phyloP scores from a whole-genome alignment of 805 yeast species.

The Kuraishia piskuri region DNA sequence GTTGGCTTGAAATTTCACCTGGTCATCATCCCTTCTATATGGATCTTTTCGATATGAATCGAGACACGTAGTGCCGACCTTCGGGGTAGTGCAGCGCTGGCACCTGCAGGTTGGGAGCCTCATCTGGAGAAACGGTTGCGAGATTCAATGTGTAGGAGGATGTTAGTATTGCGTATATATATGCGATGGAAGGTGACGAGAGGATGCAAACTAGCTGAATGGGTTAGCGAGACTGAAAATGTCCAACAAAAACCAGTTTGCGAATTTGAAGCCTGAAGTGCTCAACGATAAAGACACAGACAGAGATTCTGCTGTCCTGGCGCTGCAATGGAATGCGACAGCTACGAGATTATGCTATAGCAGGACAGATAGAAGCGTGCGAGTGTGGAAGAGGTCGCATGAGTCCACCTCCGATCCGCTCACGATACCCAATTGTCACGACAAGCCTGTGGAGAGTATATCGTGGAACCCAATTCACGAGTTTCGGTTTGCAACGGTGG shows the following conservation, averaged over 20 bases:
- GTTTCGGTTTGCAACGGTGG: conserved; percentile 34
- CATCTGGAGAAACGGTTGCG: background rate
- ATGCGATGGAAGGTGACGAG: too few relatives aligned
- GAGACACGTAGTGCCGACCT: background rate
- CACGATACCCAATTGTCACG: conserved; percentile 30
- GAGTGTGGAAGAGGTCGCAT: conserved; percentile 27
- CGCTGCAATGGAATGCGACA: conserved; percentile 28
- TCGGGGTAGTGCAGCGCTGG: background rate
- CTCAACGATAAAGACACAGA: conserved; percentile 5
- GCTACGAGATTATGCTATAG: conserved; percentile 34
- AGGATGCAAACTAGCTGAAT: too few relatives aligned
- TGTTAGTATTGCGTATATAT: too few relatives aligned
- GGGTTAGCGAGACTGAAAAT: too few relatives aligned
- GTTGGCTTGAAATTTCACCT: too few relatives aligned
- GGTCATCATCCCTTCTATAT: too few relatives aligned
- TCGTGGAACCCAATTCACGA: conserved; percentile 37
- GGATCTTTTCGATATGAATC: background rate
- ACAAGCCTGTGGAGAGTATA: conserved; percentile 29
- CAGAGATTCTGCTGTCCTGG: conserved; percentile 23
- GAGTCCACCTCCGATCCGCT: conserved; percentile 25
- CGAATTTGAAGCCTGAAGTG: background rate
- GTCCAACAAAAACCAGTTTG: background rate
- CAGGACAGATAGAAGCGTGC: conserved; percentile 32
- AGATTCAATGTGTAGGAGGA: too few relatives aligned
- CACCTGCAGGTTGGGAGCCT: background rate